Percentiles rank a stretch among this genome's conserved stretches.
Conservation (phyloP, 306 rosid species). For the Pyrus pyrifolia region DNA sequence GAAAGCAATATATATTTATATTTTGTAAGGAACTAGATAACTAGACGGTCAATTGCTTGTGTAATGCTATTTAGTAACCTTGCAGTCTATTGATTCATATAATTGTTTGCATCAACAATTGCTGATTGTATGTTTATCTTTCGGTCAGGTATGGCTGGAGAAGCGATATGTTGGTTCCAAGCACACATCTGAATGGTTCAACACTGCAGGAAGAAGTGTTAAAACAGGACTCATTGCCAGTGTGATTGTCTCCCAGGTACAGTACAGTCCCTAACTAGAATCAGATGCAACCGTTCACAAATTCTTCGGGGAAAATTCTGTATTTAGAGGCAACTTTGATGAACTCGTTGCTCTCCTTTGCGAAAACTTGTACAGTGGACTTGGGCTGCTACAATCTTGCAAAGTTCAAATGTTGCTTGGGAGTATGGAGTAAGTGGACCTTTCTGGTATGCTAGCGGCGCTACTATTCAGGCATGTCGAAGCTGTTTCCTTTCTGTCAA, state of each 20-base stretch:
- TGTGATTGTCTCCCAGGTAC: conserved; percentile 82
- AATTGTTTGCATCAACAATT: too few relatives aligned
- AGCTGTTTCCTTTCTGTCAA: not conserved
- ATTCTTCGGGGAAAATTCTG: not conserved
- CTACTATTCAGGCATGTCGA: conserved; percentile 73
- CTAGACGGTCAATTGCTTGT: too few relatives aligned
- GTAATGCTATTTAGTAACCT: too few relatives aligned
- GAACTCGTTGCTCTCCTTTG: not conserved
- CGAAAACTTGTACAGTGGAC: conserved; percentile 62
- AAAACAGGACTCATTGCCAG: conserved; percentile 96
- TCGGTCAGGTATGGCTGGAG: conserved; percentile 83
- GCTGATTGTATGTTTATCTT: not conserved
- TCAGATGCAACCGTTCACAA: not conserved
- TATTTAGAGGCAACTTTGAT: not conserved
- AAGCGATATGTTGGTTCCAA: conserved; percentile 76
- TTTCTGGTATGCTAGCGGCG: conserved; percentile 99
- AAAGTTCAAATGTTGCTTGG: conserved; percentile 96
- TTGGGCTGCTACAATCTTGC: conserved; percentile 92
- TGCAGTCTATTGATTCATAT: too few relatives aligned
- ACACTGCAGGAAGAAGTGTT: conserved; percentile 90
- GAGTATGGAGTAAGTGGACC: conserved; percentile 93
- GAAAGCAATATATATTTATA: too few relatives aligned
- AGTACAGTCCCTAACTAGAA: conserved; percentile 16
- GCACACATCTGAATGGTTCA: conserved; percentile 95
- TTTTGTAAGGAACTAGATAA: too few relatives aligned